Conservation (phyloP, 192 early-diverging fungal species). For the Backusella psychrophila region DNA sequence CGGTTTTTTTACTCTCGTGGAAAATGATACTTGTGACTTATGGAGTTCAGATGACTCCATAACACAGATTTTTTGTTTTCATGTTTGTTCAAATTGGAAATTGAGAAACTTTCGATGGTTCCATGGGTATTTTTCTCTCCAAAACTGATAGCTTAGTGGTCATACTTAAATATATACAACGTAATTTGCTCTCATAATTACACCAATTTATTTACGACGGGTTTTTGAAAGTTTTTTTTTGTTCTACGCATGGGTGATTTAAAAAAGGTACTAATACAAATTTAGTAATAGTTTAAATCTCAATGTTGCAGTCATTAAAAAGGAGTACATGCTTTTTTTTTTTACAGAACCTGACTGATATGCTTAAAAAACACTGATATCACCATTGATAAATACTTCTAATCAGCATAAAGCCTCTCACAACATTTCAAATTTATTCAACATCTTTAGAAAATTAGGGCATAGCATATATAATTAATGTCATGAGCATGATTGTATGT, state of each 20-base stretch:
- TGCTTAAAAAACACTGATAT: not conserved
- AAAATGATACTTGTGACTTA: not conserved
- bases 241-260: not conserved
- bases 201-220: not conserved
- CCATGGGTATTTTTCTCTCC: not conserved
- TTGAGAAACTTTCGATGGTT: not conserved
- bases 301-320: not conserved
- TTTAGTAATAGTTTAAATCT: conserved; percentile 3
- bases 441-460: not conserved
- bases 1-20: not conserved
- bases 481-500: not conserved
- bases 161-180: not conserved
- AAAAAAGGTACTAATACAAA: not conserved
- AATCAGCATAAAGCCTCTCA: not conserved
- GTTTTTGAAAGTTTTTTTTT: conserved; percentile 4
- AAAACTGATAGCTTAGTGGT: not conserved
- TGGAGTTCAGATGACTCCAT: not conserved
- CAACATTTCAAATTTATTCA: not conserved
- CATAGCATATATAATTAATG: not conserved
- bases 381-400: not conserved
- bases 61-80: not conserved
- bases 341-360: not conserved
- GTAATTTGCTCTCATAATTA: not conserved
- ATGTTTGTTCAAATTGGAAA: not conserved
- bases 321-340: not conserved